Evolutionary conservation across 352 stramenopile genomes (phyloP), one percentile per base, ranked within the genome.

Genomic region (Chrysophaeum taylorii): DNA sequence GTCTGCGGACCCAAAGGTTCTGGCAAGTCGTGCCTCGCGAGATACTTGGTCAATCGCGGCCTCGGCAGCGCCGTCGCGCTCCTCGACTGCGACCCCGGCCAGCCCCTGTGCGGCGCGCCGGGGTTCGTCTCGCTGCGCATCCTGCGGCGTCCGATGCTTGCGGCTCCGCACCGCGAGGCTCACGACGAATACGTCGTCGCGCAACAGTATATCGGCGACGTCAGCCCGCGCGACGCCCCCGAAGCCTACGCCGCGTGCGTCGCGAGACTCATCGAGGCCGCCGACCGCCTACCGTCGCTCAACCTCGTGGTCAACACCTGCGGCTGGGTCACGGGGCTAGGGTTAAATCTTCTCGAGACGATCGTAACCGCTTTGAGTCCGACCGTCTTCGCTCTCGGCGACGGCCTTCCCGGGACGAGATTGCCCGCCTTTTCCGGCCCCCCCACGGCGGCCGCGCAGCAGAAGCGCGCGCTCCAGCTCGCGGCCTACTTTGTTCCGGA

Each of bases 271-370:
- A 41, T 42, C 15, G 70, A 74, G 15, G 16, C 14, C 14, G 29
- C 52, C 5, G 0, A 74, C 2, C n/a, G 14, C 12, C 29, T 37
- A 4, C 0, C 9, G 29, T 39, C 41, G 1, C 77, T 89, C 18
- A 87, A 87, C 27, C 77, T 95, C 0, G 85, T 95, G 16, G 83
- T 94, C 70, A 95, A 95, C 74, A 94, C 89, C 16, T 87, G 93
- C 71, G 89, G 89, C 25, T 95, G 88, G 88, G 84, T 95, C 73
- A 93, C 94, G 78, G 92, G 89, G 72, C 92, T 95, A 84, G 89
- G 89, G 21, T 82, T 91, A 61, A 87, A 94, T 53, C 71, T 95
- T 52, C 83, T 94, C 27, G 91, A 86, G 68, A 83, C 76, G 31
- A 83, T 93, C 62, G 89, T 94, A 48, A 21, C 12, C 14, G 41